Evolutionary conservation across 768 basidiomycete genomes (phyloP).

Genomic region (Termitomyces sp.): DNA sequence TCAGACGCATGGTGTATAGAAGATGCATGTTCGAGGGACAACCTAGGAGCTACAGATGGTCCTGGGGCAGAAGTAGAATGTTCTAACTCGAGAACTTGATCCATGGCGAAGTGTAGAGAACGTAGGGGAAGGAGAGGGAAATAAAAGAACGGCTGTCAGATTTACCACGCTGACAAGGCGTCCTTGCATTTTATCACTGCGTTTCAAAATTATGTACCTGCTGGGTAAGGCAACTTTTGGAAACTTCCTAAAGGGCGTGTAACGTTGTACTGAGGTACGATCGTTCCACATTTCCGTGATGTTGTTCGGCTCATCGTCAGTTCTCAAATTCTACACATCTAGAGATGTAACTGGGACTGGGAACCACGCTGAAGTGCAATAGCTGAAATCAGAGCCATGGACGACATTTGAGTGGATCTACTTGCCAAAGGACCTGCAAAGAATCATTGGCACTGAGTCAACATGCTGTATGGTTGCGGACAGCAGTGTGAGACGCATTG

Average conservation of each 20-base stretch:
- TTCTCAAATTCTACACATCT: background rate
- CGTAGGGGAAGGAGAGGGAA: background rate
- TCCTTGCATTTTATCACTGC: background rate
- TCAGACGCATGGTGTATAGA: background rate
- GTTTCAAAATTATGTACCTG: background rate
- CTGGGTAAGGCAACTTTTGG: background rate
- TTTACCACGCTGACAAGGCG: background rate
- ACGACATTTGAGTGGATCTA: background rate
- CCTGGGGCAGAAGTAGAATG: background rate
- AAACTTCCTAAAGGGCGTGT: background rate
- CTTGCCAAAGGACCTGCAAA: background rate
- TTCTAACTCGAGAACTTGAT: constrained; percentile 7
- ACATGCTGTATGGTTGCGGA: background rate
- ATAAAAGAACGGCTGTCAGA: background rate
- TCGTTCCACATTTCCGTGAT: background rate
- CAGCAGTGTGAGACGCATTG: background rate
- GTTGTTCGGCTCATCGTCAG: background rate
- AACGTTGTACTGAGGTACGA: background rate
- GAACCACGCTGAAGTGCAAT: background rate
- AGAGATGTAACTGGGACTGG: background rate
- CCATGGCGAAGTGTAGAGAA: constrained; percentile 4
- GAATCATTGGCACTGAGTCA: background rate
- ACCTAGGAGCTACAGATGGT: background rate
- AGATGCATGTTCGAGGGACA: background rate
- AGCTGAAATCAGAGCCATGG: background rate